Percentiles rank a stretch among this genome's conserved stretches.
Evolutionary conservation across 257 asterid genomes (phyloP).

Genomic region (Przewalskia tangutica): DNA sequence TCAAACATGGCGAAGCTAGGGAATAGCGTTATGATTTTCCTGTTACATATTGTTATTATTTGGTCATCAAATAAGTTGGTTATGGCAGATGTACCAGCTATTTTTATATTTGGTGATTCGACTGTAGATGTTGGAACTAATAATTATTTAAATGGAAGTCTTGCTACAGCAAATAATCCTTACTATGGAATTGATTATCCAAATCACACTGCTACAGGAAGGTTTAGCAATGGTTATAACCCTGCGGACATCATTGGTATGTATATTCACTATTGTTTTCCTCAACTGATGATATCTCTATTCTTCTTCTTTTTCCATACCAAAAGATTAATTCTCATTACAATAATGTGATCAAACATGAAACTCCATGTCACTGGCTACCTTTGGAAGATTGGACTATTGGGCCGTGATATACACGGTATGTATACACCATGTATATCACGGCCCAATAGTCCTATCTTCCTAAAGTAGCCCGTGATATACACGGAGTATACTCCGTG

Average conservation of each 20-base stretch:
- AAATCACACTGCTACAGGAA: conserved; percentile 29
- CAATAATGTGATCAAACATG: no score
- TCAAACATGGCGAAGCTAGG: not conserved
- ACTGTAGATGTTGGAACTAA: conserved; percentile 54
- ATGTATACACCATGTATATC: no score
- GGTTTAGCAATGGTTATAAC: conserved; percentile 57
- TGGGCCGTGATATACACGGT: no score
- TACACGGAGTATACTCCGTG: no score
- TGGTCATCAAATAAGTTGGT: not conserved
- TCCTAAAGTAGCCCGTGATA: no score
- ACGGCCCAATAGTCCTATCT: no score
- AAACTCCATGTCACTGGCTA: no score
- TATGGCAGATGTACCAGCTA: conserved; percentile 11
- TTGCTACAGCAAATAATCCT: conserved; percentile 32
- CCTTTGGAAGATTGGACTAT: no score
- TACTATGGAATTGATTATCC: conserved; percentile 46
- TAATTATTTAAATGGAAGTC: conserved; percentile 10
- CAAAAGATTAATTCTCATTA: no score
- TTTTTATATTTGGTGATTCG: conserved; percentile 49
- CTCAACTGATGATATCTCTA: no score
- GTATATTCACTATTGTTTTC: not conserved
- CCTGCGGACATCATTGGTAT: conserved; percentile 38
- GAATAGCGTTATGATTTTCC: not conserved
- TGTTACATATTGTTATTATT: not conserved
- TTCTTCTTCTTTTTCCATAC: no score